Evolutionary conservation across 2,329 filamentous ascomycete genomes (phyloP).

Genomic region (Cercospora sp.): DNA sequence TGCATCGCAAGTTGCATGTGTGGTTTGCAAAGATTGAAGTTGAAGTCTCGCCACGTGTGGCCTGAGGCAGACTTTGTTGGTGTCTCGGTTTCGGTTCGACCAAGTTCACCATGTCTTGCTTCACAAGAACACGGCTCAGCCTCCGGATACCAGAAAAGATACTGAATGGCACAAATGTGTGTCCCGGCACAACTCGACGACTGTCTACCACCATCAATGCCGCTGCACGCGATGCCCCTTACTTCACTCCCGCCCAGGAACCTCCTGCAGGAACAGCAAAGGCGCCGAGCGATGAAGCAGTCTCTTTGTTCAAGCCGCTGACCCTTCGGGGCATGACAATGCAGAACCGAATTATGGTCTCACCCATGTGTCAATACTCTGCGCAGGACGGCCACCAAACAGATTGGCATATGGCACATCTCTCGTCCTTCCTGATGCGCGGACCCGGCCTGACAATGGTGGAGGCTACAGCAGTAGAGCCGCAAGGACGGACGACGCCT

Average conservation of each 20-base stretch:
- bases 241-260: neutral
- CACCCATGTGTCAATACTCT: neutral
- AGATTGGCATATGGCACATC: neutral
- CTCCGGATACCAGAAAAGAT: neutral
- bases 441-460: neutral
- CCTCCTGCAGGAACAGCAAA: neutral
- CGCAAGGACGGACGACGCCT: neutral
- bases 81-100: neutral
- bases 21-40: too few species aligned
- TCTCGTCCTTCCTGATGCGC: neutral
- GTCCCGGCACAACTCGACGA: neutral
- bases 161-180: slow-evolving; percentile 38
- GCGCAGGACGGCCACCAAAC: neutral
- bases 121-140: neutral
- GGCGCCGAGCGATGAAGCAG: neutral
- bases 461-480: neutral
- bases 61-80: too few species aligned
- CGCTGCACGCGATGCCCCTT: neutral
- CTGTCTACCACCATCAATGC: neutral
- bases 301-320: neutral
- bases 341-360: neutral
- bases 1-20: too few species aligned
- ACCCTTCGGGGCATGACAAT: neutral
- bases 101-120: neutral
- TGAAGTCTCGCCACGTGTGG: too few species aligned